A percentile compares a stretch with the other conserved stretches of the same genome.
phyloP scores from a whole-genome alignment of 495 filamentous ascomycete genomes.

The Hypoxylon trugodes region DNA sequence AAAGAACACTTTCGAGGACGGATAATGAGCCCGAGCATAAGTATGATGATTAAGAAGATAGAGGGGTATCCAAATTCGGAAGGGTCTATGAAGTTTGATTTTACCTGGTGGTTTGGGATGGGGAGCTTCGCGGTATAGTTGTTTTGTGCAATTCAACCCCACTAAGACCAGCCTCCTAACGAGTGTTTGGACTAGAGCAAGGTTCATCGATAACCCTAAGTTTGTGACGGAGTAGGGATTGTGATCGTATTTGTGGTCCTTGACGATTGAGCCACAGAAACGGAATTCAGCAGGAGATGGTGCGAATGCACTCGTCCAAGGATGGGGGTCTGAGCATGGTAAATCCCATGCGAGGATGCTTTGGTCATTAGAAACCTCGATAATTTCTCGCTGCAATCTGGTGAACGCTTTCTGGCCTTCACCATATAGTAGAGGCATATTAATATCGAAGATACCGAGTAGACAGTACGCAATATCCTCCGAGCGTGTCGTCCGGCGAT shows the following conservation, averaged over 20 bases:
- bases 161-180: neutral
- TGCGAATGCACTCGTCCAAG: constrained; percentile 26
- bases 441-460: constrained; percentile 47
- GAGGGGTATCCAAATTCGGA: constrained; percentile 23
- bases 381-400: constrained; percentile 46
- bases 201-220: constrained; percentile 25
- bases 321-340: neutral
- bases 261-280: constrained; percentile 32
- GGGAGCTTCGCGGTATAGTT: constrained; percentile 10
- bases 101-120: neutral
- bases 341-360: constrained; percentile 45
- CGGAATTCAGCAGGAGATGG: constrained; percentile 26
- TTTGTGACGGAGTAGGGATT: constrained; percentile 37
- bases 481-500: constrained; percentile 30
- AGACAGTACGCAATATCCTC: constrained; percentile 53
- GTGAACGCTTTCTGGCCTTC: constrained; percentile 45
- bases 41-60: neutral
- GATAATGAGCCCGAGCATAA: constrained; percentile 2
- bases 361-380: constrained; percentile 42
- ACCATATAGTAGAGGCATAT: constrained; percentile 53
- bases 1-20: constrained; percentile 12
- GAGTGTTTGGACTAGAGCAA: neutral
- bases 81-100: neutral
- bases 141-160: constrained; percentile 29
- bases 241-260: neutral